These are phyloP conservation scores for maize (Zea mays) DNA, from an alignment of 176 grass and related monocot species.

Conservation along the genomic window DNA sequence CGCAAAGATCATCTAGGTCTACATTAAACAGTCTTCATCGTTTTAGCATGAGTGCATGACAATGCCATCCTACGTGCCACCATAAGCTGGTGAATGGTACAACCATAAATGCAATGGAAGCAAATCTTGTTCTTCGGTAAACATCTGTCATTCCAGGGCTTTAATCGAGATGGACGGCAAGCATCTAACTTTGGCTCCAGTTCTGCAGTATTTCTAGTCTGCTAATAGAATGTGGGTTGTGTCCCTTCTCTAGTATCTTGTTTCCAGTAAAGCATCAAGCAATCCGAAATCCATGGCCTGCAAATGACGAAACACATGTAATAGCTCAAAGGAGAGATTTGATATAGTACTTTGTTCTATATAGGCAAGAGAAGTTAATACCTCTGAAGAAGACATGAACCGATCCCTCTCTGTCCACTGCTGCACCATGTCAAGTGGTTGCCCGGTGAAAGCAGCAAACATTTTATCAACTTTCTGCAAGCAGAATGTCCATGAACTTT, in stretches of 20 bases:
- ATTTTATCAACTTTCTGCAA: constrained; percentile 98
- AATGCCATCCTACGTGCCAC: not conserved
- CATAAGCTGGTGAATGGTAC: not conserved
- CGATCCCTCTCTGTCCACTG: constrained; percentile 90
- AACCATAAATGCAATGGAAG: not conserved
- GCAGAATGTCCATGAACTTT: constrained; percentile 24
- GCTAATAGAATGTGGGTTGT: constrained; percentile 4
- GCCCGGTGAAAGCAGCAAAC: constrained; percentile 90
- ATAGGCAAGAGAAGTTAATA: constrained; percentile 30
- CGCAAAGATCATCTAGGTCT: constrained; percentile 6
- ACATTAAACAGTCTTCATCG: not conserved
- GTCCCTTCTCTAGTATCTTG: constrained; percentile 53
- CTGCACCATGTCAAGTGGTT: constrained; percentile 76
- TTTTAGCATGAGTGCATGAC: not conserved
- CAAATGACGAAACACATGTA: not conserved
- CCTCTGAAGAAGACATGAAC: constrained; percentile 85
- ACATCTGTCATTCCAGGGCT: not conserved
- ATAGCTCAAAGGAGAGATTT: constrained; percentile 12
- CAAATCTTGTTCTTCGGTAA: not conserved
- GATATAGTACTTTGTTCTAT: not conserved
- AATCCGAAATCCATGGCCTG: constrained; percentile 98
- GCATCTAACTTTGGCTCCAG: constrained; percentile 22
- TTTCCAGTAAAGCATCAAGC: constrained; percentile 77
- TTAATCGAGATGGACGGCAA: not conserved
- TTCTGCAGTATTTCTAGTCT: not conserved